These are phyloP conservation scores for Daldinia bambusicola DNA, from an alignment of 495 filamentous ascomycete species.

Conservation along the genomic window DNA sequence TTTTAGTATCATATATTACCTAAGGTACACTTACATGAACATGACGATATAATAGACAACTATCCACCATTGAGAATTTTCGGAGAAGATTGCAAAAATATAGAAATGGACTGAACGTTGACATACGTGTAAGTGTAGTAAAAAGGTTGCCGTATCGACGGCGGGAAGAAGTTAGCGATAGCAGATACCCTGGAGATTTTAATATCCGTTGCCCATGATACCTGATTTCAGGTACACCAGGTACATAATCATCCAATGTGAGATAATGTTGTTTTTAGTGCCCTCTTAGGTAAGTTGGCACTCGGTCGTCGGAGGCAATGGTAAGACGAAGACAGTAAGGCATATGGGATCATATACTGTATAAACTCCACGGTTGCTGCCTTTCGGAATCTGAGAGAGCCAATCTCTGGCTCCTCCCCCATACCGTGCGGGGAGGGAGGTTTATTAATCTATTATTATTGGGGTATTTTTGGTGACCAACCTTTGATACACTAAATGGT, in stretches of 20 bases:
- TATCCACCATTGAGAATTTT: neutral
- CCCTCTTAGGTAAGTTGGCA: constrained; percentile 32
- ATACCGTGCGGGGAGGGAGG: constrained; percentile 18
- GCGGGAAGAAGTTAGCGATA: constrained; percentile 14
- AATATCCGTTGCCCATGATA: constrained; percentile 37
- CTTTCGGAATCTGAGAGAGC: neutral
- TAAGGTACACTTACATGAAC: no score
- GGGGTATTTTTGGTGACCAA: constrained; percentile 12
- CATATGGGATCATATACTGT: constrained; percentile 10
- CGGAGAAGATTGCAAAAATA: no score
- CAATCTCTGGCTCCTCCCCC: constrained; percentile 9
- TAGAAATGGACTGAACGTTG: no score
- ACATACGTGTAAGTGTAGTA: constrained; percentile 6
- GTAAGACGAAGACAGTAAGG: constrained; percentile 3
- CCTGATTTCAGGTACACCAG: constrained; percentile 1
- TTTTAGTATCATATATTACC: neutral
- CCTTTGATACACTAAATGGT: neutral
- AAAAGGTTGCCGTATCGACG: constrained; percentile 19
- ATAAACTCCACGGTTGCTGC: constrained; percentile 3
- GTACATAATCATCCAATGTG: neutral
- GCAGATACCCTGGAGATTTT: constrained; percentile 17
- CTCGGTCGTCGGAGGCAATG: constrained; percentile 11
- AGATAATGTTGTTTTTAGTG: constrained; percentile 26
- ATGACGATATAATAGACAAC: neutral
- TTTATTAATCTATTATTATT: constrained; percentile 19